Percentiles rank a stretch among this genome's conserved stretches.
Conservation (phyloP, 805 yeast genomes). For the Wickerhamiella vanderwaltii region DNA sequence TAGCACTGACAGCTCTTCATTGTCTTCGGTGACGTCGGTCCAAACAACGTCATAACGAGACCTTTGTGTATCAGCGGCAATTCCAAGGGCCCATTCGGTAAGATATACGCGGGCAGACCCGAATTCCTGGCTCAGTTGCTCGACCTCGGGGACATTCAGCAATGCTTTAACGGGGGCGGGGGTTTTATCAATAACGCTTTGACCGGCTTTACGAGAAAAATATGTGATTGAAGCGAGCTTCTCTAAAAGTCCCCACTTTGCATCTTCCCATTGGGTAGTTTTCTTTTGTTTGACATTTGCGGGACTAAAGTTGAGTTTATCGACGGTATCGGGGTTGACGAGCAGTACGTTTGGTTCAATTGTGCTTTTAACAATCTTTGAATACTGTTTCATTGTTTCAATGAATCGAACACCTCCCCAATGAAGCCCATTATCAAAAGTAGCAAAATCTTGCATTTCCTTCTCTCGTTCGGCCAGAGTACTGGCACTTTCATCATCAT, state of each 20-base stretch:
- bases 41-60: slow-evolving; percentile 30
- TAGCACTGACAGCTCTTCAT: slow-evolving; percentile 34
- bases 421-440: slow-evolving; percentile 44
- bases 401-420: slow-evolving; percentile 91
- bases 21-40: slow-evolving; percentile 27
- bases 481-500: slow-evolving; percentile 75
- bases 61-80: slow-evolving; percentile 79
- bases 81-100: slow-evolving; percentile 94
- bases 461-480: slow-evolving; percentile 50
- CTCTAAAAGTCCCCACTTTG: slow-evolving; percentile 80
- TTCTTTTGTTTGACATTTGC: slow-evolving; percentile 28
- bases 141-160: slow-evolving; percentile 67
- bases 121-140: slow-evolving; percentile 72
- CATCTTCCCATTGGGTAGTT: slow-evolving; percentile 35
- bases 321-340: slow-evolving; percentile 65
- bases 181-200: slow-evolving; percentile 42
- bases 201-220: slow-evolving; percentile 50
- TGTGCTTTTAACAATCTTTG: slow-evolving; percentile 54
- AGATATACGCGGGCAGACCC: slow-evolving; percentile 84
- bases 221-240: slow-evolving; percentile 69
- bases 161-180: slow-evolving; percentile 48
- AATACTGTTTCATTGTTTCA: slow-evolving; percentile 38
- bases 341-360: slow-evolving; percentile 62
- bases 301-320: slow-evolving; percentile 47
- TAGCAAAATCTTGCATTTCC: slow-evolving; percentile 56